Percentiles rank a stretch among this genome's conserved stretches.
Conservation (phyloP, 441 rosid species). For the Gossypium trilobum region DNA sequence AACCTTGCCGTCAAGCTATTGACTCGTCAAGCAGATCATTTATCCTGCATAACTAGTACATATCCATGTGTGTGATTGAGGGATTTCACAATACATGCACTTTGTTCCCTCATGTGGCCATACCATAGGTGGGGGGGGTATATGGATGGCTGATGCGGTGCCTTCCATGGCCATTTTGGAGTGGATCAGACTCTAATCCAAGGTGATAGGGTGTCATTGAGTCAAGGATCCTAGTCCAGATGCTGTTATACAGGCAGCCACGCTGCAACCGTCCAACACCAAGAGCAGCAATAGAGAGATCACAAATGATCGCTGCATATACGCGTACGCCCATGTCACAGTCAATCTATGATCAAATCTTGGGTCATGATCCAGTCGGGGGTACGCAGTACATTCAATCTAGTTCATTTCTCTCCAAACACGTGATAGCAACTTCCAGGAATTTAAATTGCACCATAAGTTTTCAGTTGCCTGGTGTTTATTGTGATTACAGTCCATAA, state of each 20-base stretch:
- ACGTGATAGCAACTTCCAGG: not conserved
- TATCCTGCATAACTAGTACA: not conserved
- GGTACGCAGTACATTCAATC: slow-evolving; percentile 18
- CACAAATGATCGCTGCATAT: slow-evolving; percentile 23
- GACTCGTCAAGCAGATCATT: not conserved
- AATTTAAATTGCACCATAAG: not conserved
- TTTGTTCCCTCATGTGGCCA: slow-evolving; percentile 28
- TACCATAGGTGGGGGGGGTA: too few relatives aligned
- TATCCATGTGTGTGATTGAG: not conserved
- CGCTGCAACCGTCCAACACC: slow-evolving; percentile 9
- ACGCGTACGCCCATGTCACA: not conserved
- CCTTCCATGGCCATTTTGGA: slow-evolving; percentile 43
- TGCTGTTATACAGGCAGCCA: slow-evolving; percentile 48
- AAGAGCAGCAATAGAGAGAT: slow-evolving; percentile 32
- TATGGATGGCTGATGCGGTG: slow-evolving; percentile 38
- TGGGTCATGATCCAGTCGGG: not conserved
- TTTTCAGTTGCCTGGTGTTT: too few relatives aligned
- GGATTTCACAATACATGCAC: slow-evolving; percentile 18
- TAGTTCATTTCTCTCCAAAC: not conserved
- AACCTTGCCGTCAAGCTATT: not conserved
- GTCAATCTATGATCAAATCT: not conserved
- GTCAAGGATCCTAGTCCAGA: slow-evolving; percentile 59
- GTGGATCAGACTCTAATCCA: slow-evolving; percentile 32
- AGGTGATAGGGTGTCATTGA: slow-evolving; percentile 39
- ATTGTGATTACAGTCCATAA: not conserved